Percentiles rank a stretch among this genome's conserved stretches.
These are phyloP conservation scores for Prunus fruticosa DNA, from an alignment of 306 rosid species.

Conservation along the genomic window DNA sequence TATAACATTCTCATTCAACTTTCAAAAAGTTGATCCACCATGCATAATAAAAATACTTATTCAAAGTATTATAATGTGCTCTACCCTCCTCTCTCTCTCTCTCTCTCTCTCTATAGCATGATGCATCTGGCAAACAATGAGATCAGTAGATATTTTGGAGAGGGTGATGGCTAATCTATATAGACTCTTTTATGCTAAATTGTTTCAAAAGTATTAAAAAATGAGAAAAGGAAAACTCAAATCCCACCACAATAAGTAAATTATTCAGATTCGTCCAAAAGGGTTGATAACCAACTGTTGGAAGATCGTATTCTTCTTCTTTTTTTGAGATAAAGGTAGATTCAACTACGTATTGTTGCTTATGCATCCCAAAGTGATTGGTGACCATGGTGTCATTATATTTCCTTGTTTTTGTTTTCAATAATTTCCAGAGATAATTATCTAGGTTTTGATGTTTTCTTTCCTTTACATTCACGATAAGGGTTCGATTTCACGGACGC, in stretches of 20 bases:
- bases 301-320: neutral
- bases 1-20: neutral
- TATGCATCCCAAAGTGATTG: neutral
- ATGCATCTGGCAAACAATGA: neutral
- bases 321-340: neutral
- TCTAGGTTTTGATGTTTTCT: neutral
- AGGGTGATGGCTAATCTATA: neutral
- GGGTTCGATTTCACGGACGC: neutral
- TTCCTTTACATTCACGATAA: neutral
- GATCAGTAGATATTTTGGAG: neutral
- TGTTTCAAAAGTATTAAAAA: neutral
- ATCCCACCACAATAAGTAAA: neutral
- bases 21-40: slow-evolving; percentile 3
- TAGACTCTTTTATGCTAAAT: neutral
- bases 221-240: neutral
- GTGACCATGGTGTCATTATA: neutral
- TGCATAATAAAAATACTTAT: neutral
- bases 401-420: neutral
- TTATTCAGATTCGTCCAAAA: neutral
- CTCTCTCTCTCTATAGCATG: neutral
- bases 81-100: neutral
- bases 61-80: neutral
- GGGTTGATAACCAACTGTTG: neutral
- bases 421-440: neutral
- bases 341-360: neutral